Evolutionary conservation across 139 green algal species (phyloP).

Genomic region (Chlorella sp.): DNA sequence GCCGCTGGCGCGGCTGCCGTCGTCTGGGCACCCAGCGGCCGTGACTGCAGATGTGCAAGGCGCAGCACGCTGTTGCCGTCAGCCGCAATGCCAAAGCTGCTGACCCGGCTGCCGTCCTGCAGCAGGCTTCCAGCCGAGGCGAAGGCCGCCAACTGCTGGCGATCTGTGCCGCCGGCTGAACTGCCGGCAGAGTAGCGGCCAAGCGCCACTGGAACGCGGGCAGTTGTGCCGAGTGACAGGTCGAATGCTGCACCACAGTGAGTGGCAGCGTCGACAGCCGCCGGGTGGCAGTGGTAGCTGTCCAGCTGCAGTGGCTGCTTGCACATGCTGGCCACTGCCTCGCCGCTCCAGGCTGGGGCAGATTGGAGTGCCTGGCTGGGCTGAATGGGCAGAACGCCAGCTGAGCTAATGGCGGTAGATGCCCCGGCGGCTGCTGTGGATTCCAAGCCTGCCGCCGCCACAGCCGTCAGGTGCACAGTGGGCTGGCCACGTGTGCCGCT

Average conservation of each 20-base stretch:
- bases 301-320: background rate
- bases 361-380: too few relatives aligned
- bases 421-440: background rate
- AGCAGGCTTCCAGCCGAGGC: background rate
- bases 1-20: background rate
- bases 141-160: background rate
- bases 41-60: background rate
- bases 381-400: background rate
- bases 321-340: background rate
- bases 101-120: background rate
- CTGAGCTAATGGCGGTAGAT: background rate
- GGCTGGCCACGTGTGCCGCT: background rate
- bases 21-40: background rate
- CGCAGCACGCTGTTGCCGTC: background rate
- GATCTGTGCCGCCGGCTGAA: background rate
- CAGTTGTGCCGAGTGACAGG: background rate
- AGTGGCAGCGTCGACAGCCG: background rate
- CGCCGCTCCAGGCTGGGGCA: background rate
- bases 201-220: background rate
- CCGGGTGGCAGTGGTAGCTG: constrained; percentile 31
- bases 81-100: background rate
- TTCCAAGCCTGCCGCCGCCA: background rate
- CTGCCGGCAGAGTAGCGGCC: background rate
- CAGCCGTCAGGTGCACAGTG: background rate
- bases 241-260: constrained; percentile 19